phyloP scores from a whole-genome alignment of 306 rosid genomes.

The Medicago truncatula region MtrunA17r5.0-ANR NC_053043.1:32375001-32375500 shows the following conservation, averaged over 20 bases:
- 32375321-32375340: neutral
- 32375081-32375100: neutral
- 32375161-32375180: neutral
- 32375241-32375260: neutral
- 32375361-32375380: neutral
- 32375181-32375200: neutral
- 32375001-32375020: neutral
- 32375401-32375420: neutral
- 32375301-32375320: neutral
- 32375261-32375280: neutral
- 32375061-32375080: neutral
- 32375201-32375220: neutral
- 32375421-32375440: neutral
- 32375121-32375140: neutral
- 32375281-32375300: neutral
- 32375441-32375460: neutral
- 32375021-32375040: neutral
- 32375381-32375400: neutral
- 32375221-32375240: neutral
- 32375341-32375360: neutral
- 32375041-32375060: neutral
- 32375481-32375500: neutral
- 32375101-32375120: neutral
- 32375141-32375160: neutral
- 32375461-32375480: constrained; percentile 1